A percentile compares a stretch with the other conserved stretches of the same genome.
Conservation (phyloP, 805 yeast species). For the Saccharomycopsis babjevae region DNA sequence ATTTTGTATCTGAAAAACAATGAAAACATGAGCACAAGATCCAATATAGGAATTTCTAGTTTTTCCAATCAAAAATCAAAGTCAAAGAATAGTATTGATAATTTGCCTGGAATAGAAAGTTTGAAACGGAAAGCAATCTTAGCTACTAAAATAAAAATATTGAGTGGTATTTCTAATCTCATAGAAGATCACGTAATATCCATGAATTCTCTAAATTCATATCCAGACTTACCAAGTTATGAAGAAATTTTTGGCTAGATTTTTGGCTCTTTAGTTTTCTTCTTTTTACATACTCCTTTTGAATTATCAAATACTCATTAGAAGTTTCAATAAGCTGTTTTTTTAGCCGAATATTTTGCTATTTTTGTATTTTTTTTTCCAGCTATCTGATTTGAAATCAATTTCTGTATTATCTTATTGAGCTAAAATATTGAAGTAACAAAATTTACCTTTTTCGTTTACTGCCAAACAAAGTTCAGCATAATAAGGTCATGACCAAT, state of each 20-base stretch:
- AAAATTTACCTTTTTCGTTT: no score
- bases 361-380: neutral
- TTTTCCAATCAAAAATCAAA: neutral
- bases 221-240: neutral
- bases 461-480: no score
- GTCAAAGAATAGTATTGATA: neutral
- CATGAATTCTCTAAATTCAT: neutral
- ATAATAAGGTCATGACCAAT: no score
- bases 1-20: neutral
- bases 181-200: slow-evolving; percentile 4
- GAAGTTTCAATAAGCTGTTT: neutral
- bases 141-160: slow-evolving; percentile 3
- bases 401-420: no score
- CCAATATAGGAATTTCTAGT: neutral
- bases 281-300: neutral
- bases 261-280: neutral
- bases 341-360: neutral
- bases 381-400: no score
- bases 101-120: neutral
- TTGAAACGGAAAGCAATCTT: neutral
- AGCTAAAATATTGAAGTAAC: no score
- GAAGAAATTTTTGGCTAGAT: neutral
- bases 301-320: no score
- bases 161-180: slow-evolving; percentile 10
- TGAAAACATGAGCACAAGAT: neutral